Percentiles rank a stretch among this genome's conserved stretches.
These are phyloP conservation scores for Talaromyces sp. DNA, from an alignment of 2,329 filamentous ascomycete genomes.

Conservation along the genomic window DNA sequence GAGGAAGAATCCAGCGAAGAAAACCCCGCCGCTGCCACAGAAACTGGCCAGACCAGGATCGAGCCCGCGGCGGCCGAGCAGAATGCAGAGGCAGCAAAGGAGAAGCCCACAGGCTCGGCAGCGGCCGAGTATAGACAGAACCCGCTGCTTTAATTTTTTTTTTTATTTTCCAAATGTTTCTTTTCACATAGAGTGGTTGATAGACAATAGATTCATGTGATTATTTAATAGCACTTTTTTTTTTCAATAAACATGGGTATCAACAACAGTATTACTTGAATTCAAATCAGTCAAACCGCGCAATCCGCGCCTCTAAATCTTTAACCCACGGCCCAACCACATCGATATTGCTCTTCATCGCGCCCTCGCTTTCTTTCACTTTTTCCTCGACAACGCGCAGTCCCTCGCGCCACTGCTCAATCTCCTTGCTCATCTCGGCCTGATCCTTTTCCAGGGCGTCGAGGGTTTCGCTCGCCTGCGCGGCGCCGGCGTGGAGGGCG, in stretches of 20 bases:
- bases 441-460: slow-evolving; percentile 75
- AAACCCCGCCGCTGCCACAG: slow-evolving; percentile 35
- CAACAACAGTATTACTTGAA: neutral
- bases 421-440: slow-evolving; percentile 74
- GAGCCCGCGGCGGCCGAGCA: slow-evolving; percentile 16
- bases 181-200: neutral
- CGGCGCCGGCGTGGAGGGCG: slow-evolving; percentile 81
- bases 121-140: slow-evolving; percentile 58
- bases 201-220: neutral
- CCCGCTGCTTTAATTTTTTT: slow-evolving; percentile 52
- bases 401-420: slow-evolving; percentile 80
- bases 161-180: neutral
- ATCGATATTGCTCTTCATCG: slow-evolving; percentile 74
- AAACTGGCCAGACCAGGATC: slow-evolving; percentile 44
- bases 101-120: slow-evolving; percentile 18
- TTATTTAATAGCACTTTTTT: neutral
- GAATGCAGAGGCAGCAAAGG: neutral
- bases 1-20: slow-evolving; percentile 59
- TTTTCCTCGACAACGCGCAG: slow-evolving; percentile 73
- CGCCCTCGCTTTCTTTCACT: slow-evolving; percentile 64
- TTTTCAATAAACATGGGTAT: neutral
- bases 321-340: slow-evolving; percentile 87
- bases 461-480: slow-evolving; percentile 71
- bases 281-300: slow-evolving; percentile 43
- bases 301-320: slow-evolving; percentile 74